Base-by-base conservation (phyloP, 371 early-diverging fungal species). In the Rhizopus stolonifer region DNA sequence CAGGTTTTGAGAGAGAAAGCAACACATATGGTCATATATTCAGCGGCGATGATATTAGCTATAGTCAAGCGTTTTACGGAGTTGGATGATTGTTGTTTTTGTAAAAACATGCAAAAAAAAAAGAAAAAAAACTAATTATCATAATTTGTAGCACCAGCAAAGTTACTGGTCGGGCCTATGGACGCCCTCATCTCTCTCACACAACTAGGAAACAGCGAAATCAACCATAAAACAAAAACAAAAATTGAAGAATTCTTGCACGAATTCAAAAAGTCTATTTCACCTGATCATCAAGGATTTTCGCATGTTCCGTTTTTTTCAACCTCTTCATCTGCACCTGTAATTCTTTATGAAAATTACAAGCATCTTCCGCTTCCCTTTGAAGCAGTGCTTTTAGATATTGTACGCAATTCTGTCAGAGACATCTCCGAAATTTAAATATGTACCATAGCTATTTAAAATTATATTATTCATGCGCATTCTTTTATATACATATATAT, bases 361-460 rank as follows among this genome's bases (percentile, higher is more conserved):
- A 45, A 55, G 24, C 52, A 49, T 7, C 58, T 44, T 21, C 58
- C 63, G 2, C 33, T 63, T 34, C 63, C 63, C 2, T 43, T 32
- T 8, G 50, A 49, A 25, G 63, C 63, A 9, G 15, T 63, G 6
- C 9, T 54, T 6, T 58, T 42, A 53, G 63, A 63, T 46, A 13
- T 63, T 3, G 40, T 63, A 11, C 36, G 26, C 6, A 46, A 38
- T 0, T 25, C 54, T 6, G 33, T 54, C n/a, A 46, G 11, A 47
- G 4, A 22, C 36, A 36, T n/a, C 0, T 11, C 14, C 36, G n/a
- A 36, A 15, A 4, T n/a, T 14, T 36, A 36, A 36, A 36, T 5
- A 36, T n/a, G 14, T n/a, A 36, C 11, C 29, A 29, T 29, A n/a
- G n/a, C 11, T 29, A 6, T 29, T 29, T 29, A 2, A 1, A 9